Evolutionary conservation across 441 rosid genomes (phyloP).

Genomic region (Brassica balearica): DNA sequence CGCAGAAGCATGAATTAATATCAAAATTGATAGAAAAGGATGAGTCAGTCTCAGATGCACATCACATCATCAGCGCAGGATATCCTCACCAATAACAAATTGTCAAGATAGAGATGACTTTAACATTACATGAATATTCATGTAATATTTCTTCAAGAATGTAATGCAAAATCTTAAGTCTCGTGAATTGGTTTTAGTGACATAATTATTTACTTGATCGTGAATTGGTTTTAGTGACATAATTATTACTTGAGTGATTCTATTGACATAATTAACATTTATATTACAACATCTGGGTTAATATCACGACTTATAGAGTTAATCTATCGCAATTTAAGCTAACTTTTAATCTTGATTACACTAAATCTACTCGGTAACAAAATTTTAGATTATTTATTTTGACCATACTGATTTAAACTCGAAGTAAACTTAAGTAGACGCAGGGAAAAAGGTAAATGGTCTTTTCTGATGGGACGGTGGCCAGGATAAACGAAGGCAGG

Average conservation of each 20-base stretch:
- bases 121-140: not conserved
- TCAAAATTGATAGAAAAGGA: not conserved
- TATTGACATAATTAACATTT: not conserved
- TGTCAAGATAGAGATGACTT: not conserved
- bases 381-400: not conserved
- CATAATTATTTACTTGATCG: not conserved
- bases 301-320: not conserved
- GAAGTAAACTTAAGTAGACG: not conserved
- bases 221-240: not conserved
- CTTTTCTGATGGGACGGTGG: conserved; percentile 37
- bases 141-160: not conserved
- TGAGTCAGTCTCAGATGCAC: not conserved
- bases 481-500: conserved; percentile 30
- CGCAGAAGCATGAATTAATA: not conserved
- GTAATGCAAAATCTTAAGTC: not conserved
- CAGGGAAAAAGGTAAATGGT: not conserved
- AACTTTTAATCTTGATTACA: conserved; percentile 1
- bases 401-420: not conserved
- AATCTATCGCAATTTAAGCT: not conserved
- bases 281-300: not conserved
- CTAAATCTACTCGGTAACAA: not conserved
- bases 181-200: not conserved
- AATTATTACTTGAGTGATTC: not conserved
- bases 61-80: not conserved
- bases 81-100: not conserved